phyloP scores from a whole-genome alignment of 1,284 basidiomycete genomes.

The Coriolopsis trogii region DNA sequence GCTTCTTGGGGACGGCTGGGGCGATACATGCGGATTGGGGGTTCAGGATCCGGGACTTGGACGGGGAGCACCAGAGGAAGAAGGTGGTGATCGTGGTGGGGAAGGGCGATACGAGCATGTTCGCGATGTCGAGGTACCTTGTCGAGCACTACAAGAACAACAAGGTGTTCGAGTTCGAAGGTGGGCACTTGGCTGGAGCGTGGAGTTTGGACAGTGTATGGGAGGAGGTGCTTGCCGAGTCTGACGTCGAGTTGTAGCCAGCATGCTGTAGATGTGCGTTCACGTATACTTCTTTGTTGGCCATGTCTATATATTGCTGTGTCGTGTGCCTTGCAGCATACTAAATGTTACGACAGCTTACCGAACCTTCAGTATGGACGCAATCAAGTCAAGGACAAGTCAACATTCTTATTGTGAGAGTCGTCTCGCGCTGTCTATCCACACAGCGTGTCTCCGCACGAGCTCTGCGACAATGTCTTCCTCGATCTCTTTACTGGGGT shows the following conservation, averaged over 20 bases:
- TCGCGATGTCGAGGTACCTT: conserved; percentile 51
- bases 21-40: conserved; percentile 59
- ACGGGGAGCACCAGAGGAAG: conserved; percentile 46
- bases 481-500: conserved; percentile 82
- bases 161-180: conserved; percentile 40
- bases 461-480: conserved; percentile 87
- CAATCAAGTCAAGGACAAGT: not conserved
- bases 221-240: conserved; percentile 38
- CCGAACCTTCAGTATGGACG: not conserved
- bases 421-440: conserved; percentile 51
- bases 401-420: too few relatives aligned
- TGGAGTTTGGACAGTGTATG: conserved; percentile 49
- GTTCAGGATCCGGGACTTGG: conserved; percentile 44
- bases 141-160: conserved; percentile 44
- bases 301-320: too few relatives aligned
- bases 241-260: not conserved
- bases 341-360: not conserved
- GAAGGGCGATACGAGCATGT: conserved; percentile 40
- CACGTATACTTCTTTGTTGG: not conserved
- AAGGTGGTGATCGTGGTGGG: conserved; percentile 48
- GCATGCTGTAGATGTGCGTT: not conserved
- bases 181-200: conserved; percentile 49
- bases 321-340: too few relatives aligned
- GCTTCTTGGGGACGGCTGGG: conserved; percentile 47
- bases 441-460: conserved; percentile 71